phyloP scores from a whole-genome alignment of 179 eudicot genomes.

The Silene vulgaris region DNA sequence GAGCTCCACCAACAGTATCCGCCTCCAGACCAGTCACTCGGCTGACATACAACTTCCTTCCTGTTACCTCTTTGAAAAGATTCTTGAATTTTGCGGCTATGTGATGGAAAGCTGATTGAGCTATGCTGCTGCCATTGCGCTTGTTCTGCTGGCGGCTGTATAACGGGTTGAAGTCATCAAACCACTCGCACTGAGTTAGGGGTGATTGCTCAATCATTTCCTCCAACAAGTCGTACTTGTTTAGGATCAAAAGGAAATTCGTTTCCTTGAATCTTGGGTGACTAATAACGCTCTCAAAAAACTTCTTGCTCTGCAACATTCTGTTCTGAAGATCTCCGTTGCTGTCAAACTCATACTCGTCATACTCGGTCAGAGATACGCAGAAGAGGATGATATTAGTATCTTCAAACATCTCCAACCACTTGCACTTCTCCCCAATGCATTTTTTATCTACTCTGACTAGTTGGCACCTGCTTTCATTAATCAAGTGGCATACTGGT shows the following conservation, averaged over 20 bases:
- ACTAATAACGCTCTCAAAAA: slow-evolving; percentile 43
- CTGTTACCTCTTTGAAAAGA: slow-evolving; percentile 43
- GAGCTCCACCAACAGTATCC: slow-evolving; percentile 45
- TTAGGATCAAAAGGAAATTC: slow-evolving; percentile 47
- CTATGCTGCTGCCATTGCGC: slow-evolving; percentile 17
- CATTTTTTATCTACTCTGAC: slow-evolving; percentile 42
- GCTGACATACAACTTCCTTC: slow-evolving; percentile 53
- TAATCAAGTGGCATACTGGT: background rate
- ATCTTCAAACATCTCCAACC: slow-evolving; percentile 70
- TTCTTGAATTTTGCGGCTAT: slow-evolving; percentile 51
- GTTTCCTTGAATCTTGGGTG: slow-evolving; percentile 45
- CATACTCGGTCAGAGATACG: slow-evolving; percentile 50
- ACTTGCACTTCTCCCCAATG: slow-evolving; percentile 52
- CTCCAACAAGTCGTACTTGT: slow-evolving; percentile 56
- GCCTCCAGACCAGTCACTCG: slow-evolving; percentile 46
- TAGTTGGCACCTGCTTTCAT: slow-evolving; percentile 48
- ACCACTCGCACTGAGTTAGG: slow-evolving; percentile 55
- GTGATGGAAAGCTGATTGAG: slow-evolving; percentile 53
- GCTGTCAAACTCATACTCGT: slow-evolving; percentile 35
- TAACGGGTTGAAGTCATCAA: slow-evolving; percentile 53
- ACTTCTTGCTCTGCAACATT: slow-evolving; percentile 53
- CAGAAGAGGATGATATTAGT: slow-evolving; percentile 43
- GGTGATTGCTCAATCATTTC: slow-evolving; percentile 48
- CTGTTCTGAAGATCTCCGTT: slow-evolving; percentile 43
- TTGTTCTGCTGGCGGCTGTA: slow-evolving; percentile 35